A percentile compares a stretch with the other conserved stretches of the same genome.
phyloP scores from a whole-genome alignment of 176 grass and related monocot genomes.

The Eragrostis curvula region DNA sequence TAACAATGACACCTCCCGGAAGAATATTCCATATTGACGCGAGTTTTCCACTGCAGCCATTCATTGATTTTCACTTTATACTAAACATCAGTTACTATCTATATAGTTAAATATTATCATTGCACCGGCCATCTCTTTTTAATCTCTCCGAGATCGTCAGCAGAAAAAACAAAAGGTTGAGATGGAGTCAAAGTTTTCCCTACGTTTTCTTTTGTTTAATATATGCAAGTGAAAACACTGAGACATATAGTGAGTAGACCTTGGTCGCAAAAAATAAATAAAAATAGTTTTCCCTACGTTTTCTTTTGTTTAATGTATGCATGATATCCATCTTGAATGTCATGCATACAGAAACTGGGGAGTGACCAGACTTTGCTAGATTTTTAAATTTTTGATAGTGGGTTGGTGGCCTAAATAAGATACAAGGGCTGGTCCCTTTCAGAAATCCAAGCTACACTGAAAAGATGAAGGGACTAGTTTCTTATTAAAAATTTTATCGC shows the following conservation, averaged over 20 bases:
- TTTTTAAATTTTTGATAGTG: slow-evolving; percentile 30
- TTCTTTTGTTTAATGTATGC: no score
- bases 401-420: slow-evolving; percentile 44
- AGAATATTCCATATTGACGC: slow-evolving; percentile 12
- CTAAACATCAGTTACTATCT: slow-evolving; percentile 2
- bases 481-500: not conserved
- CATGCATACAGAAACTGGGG: slow-evolving; percentile 18
- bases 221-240: slow-evolving; percentile 36
- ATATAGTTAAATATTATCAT: slow-evolving; percentile 38
- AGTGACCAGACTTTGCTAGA: slow-evolving; percentile 5
- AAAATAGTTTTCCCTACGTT: no score
- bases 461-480: slow-evolving; percentile 24
- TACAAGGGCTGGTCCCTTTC: slow-evolving; percentile 47
- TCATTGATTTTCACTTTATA: slow-evolving; percentile 26
- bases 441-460: slow-evolving; percentile 47
- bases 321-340: slow-evolving; percentile 8
- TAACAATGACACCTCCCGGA: not conserved
- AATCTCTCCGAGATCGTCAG: slow-evolving; percentile 19
- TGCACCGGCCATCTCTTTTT: slow-evolving; percentile 48
- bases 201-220: not conserved
- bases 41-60: not conserved
- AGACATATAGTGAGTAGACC: slow-evolving; percentile 12
- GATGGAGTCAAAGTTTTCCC: slow-evolving; percentile 30
- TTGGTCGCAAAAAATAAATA: no score
- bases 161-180: slow-evolving; percentile 5